phyloP scores from a whole-genome alignment of 352 stramenopile genomes.

The Pythium phragmitis region DNA sequence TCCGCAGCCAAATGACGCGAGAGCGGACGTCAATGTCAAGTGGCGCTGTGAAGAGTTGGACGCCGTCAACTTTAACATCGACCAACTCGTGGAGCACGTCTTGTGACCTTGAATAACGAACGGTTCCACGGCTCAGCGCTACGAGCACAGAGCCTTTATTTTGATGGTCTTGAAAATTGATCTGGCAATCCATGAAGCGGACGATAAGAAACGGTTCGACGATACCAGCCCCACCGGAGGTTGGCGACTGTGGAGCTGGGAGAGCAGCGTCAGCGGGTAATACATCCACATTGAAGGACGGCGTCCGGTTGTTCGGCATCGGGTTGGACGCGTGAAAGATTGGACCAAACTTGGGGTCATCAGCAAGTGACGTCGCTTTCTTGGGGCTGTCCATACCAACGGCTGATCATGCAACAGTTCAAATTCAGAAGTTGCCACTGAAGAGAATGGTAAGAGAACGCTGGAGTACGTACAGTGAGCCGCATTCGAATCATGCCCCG shows the following conservation, averaged over 20 bases:
- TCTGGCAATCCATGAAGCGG: conserved; percentile 78
- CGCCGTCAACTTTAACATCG: conserved; percentile 55
- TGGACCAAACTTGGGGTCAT: conserved; percentile 69
- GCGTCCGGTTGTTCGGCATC: conserved; percentile 25
- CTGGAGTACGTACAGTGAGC: conserved; percentile 7
- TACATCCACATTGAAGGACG: conserved; percentile 16
- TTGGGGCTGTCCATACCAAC: conserved; percentile 40
- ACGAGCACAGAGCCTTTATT: conserved; percentile 74
- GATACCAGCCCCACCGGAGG: conserved; percentile 4
- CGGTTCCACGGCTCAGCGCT: conserved; percentile 52
- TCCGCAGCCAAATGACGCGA: conserved; percentile 62
- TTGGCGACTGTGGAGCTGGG: conserved; percentile 1
- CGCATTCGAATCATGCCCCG: not conserved
- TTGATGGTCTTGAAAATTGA: conserved; percentile 63
- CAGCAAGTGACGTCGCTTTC: conserved; percentile 61
- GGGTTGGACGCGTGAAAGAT: conserved; percentile 39
- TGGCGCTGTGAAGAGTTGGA: conserved; percentile 67
- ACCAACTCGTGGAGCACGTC: conserved; percentile 54
- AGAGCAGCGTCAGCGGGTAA: not conserved
- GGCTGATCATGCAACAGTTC: not conserved
- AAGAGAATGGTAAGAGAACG: not conserved
- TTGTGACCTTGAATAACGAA: conserved; percentile 55
- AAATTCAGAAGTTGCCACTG: not conserved
- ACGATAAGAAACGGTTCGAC: conserved; percentile 64
- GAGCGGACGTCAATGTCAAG: conserved; percentile 76